These are phyloP conservation scores for Thalassiosira delicatula DNA, from an alignment of 352 stramenopile genomes.

Conservation along the genomic window DNA sequence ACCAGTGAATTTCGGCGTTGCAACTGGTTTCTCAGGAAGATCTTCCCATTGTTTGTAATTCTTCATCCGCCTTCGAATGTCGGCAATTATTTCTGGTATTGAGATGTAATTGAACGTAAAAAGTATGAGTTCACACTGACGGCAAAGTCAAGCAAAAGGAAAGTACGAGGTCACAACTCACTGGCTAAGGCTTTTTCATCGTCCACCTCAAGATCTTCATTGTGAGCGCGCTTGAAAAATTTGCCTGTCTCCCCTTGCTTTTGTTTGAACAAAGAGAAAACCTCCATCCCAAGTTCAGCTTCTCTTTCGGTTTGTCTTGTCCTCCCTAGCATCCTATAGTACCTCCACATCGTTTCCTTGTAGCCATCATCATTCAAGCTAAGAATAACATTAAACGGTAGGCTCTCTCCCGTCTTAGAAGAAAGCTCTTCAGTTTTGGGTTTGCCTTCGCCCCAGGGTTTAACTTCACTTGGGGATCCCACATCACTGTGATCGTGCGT, in stretches of 20 bases:
- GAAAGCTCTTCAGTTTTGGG: background rate
- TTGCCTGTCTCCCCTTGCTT: constrained; percentile 28
- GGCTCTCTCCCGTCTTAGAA: constrained; percentile 5
- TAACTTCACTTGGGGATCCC: constrained; percentile 1
- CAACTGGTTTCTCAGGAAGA: constrained; percentile 8
- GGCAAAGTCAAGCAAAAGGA: background rate
- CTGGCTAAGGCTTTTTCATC: constrained; percentile 43
- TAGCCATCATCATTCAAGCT: constrained; percentile 55
- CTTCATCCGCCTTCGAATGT: constrained; percentile 47
- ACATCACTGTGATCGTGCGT: background rate
- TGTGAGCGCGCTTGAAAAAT: constrained; percentile 45
- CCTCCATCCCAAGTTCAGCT: constrained; percentile 28
- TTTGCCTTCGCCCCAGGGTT: background rate
- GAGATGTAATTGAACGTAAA: constrained; percentile 1
- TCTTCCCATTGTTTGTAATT: constrained; percentile 31
- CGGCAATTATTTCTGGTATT: constrained; percentile 41
- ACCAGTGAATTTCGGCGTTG: background rate
- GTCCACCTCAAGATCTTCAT: constrained; percentile 37
- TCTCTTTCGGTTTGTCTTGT: constrained; percentile 40
- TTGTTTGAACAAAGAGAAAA: constrained; percentile 52
- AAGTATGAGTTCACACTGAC: constrained; percentile 1
- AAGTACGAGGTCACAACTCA: constrained; percentile 12
- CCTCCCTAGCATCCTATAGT: constrained; percentile 52
- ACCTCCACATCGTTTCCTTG: constrained; percentile 42
- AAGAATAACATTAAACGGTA: constrained; percentile 29